phyloP scores from a whole-genome alignment of 805 yeast genomes.

The Pichia kluyveri region DNA sequence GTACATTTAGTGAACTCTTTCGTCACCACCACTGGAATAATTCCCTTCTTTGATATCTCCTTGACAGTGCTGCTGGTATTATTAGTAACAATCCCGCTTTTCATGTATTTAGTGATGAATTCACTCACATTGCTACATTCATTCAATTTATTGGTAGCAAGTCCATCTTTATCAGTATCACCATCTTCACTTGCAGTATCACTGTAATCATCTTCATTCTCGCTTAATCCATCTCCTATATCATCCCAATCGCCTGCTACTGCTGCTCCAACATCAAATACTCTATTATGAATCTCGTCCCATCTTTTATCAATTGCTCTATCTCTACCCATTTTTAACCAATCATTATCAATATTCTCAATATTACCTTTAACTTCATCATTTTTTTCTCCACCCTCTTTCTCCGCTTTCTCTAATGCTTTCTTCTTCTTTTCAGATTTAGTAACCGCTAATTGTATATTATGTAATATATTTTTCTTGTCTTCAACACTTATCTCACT shows the following conservation, averaged over 20 bases:
- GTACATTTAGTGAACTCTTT: too few relatives aligned
- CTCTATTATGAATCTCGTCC: conserved; percentile 33
- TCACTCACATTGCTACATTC: background rate
- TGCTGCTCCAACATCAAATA: conserved; percentile 12
- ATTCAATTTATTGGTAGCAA: too few relatives aligned
- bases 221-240: background rate
- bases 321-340: conserved; percentile 16
- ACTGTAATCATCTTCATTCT: background rate
- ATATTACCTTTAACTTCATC: background rate
- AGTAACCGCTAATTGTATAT: conserved; percentile 32
- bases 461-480: conserved; percentile 25
- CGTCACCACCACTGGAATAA: too few relatives aligned
- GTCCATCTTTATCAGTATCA: too few relatives aligned
- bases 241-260: conserved; percentile 2
- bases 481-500: conserved; percentile 4
- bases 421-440: conserved; percentile 30
- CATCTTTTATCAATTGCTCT: conserved; percentile 29
- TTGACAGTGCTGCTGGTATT: background rate
- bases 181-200: background rate
- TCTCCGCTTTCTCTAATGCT: conserved; percentile 28
- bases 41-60: background rate
- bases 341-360: conserved; percentile 17
- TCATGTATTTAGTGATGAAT: too few relatives aligned
- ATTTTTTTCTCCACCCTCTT: background rate
- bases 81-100: too few relatives aligned